Percentiles rank a stretch among this genome's conserved stretches.
Conservation (phyloP, 345 rosid genomes). For the Tarenaya hassleriana region DNA sequence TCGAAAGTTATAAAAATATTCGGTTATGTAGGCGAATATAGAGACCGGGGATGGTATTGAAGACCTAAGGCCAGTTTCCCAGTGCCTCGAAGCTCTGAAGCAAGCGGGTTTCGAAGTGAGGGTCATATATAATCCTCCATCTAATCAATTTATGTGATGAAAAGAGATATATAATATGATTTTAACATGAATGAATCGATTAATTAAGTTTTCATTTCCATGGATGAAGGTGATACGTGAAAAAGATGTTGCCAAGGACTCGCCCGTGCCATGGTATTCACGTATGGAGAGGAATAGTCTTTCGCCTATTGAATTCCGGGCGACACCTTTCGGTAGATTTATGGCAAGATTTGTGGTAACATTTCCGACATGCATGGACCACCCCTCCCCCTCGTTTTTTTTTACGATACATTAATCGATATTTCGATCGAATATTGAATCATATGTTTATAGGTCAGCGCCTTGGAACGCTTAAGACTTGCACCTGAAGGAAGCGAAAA, state of each 20-base stretch:
- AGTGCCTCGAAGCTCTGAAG: constrained; percentile 82
- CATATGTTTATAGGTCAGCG: constrained; percentile 49
- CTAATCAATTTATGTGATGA: too few relatives aligned
- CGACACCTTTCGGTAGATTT: too few relatives aligned
- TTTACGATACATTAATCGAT: not conserved
- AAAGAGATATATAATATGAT: too few relatives aligned
- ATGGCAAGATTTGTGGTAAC: too few relatives aligned
- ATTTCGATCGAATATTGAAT: not conserved
- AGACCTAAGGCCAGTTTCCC: constrained; percentile 66
- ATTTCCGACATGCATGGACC: too few relatives aligned
- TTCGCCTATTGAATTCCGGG: too few relatives aligned
- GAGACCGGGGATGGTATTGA: constrained; percentile 98
- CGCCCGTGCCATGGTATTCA: too few relatives aligned
- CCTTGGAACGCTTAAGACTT: constrained; percentile 64
- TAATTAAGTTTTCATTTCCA: not conserved
- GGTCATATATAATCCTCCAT: too few relatives aligned
- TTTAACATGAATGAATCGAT: too few relatives aligned
- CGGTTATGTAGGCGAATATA: constrained; percentile 56
- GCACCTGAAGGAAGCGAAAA: constrained; percentile 98
- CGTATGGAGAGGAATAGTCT: too few relatives aligned
- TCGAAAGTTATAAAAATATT: too few relatives aligned
- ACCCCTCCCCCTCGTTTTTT: not conserved
- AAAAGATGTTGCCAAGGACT: too few relatives aligned
- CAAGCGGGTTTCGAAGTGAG: constrained; percentile 92
- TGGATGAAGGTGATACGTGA: not conserved